Evolutionary conservation across 169 alveolate genomes (phyloP).

Genomic region (Cryptosporidium tyzzeri): DNA sequence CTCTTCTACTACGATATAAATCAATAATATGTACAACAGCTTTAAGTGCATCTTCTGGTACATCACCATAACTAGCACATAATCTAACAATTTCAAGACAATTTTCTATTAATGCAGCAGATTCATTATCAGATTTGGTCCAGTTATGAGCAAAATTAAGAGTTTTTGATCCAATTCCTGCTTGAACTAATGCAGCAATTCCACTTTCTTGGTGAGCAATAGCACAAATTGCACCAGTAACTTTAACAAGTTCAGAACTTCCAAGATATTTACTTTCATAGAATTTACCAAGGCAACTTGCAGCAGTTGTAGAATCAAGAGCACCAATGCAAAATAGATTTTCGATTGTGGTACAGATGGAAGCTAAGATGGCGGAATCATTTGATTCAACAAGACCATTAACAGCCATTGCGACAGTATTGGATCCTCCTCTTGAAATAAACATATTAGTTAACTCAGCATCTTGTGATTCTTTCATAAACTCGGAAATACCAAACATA

Average conservation of each 20-base stretch:
- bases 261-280: constrained; percentile 67
- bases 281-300: constrained; percentile 38
- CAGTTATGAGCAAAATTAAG: constrained; percentile 46
- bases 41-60: constrained; percentile 68
- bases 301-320: constrained; percentile 32
- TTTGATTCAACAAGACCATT: constrained; percentile 42
- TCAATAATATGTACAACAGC: constrained; percentile 74
- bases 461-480: constrained; percentile 84
- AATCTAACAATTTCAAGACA: constrained; percentile 55
- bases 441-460: constrained; percentile 78
- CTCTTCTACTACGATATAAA: constrained; percentile 49
- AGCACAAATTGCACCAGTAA: constrained; percentile 46
- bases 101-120: constrained; percentile 44
- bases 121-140: constrained; percentile 72
- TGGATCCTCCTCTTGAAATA: constrained; percentile 84
- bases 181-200: constrained; percentile 44
- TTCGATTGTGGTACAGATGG: constrained; percentile 46
- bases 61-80: constrained; percentile 70
- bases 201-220: constrained; percentile 56
- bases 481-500: constrained; percentile 89
- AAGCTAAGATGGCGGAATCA: constrained; percentile 15
- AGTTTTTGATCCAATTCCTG: constrained; percentile 58
- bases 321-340: constrained; percentile 30
- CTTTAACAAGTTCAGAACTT: constrained; percentile 34
- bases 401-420: constrained; percentile 83